Base-by-base conservation (phyloP, 2,329 filamentous ascomycete genomes). In the Penicillium occitanis region DNA sequence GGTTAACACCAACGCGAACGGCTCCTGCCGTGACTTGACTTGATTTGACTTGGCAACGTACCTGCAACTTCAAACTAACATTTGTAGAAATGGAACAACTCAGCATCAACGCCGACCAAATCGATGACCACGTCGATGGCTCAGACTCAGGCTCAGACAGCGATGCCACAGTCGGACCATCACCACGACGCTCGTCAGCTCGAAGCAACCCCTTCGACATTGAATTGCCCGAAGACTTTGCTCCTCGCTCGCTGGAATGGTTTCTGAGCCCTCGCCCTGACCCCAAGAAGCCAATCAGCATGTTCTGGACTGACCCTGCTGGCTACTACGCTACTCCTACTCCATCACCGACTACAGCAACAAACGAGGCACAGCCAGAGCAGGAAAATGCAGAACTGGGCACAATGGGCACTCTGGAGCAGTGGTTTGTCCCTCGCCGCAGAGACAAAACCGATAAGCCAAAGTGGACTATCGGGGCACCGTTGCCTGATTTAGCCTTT, bases 381-480 rank as follows among this genome's bases (percentile, higher is more conserved):
- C 57, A 30, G 8, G 40, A 11, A 11, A 30, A 64, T 37, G 42
- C n/a, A 46, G 17, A 58, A 3, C 11, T 64, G 22, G 62, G 62
- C 30, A 64, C 62, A 11, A 64, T 64, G 62, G 62, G 62, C 7
- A 44, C 19, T 28, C 51, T 64, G 13, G 51, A 64, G 51, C 33
- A 48, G 30, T 37, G 40, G 62, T 64, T 58, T 58, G 50, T 64
- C 37, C 62, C 51, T 44, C 51, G 37, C 13, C 46, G 51, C 1
- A 40, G 42, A 30, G 62, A 58, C 28, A 48, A 40, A 33, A 37
- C 37, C 2, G 28, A 48, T 37, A 35, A 17, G 5, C 42, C 62
- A 48, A 57, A 58, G n/a, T 64, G 62, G 62, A 64, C 62, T 33
- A 40, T 64, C 40, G 62, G 62, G 53, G 62, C 50, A 40, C 51